Conservation (phyloP, 331 rosid species). For the Erythrophleum ivorense region DNA sequence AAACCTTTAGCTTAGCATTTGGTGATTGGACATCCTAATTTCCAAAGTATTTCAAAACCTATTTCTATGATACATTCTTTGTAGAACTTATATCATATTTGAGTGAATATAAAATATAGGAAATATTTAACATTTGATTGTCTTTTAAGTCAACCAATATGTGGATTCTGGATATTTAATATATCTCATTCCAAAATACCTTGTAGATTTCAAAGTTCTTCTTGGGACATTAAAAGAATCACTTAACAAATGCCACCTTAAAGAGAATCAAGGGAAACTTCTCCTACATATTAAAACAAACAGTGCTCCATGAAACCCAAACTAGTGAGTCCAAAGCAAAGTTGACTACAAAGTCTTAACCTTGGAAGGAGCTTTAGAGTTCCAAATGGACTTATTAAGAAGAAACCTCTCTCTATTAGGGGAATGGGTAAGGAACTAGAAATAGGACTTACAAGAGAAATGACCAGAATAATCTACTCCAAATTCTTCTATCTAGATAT, state of each 20-base stretch:
- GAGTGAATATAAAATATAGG: neutral
- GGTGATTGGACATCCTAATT: neutral
- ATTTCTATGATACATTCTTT: too few relatives aligned
- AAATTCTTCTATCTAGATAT: neutral
- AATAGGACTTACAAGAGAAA: neutral
- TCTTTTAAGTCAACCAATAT: neutral
- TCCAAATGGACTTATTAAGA: neutral
- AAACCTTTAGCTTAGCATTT: neutral
- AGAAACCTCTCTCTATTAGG: neutral
- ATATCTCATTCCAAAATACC: constrained; percentile 1
- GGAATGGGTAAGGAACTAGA: neutral
- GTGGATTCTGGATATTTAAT: neutral
- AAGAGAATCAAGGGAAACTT: neutral
- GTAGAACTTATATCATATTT: too few relatives aligned
- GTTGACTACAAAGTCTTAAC: neutral
- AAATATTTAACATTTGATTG: neutral
- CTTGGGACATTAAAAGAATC: neutral
- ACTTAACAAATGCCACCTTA: neutral
- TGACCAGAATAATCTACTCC: neutral
- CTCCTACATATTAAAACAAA: neutral
- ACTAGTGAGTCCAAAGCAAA: neutral
- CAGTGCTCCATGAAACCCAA: neutral
- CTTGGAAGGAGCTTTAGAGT: neutral
- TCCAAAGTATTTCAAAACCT: neutral
- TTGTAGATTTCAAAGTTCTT: neutral